These are phyloP conservation scores for Kingdonia uniflora DNA, from an alignment of 164 flowering plant genomes.

Conservation along the genomic window DNA sequence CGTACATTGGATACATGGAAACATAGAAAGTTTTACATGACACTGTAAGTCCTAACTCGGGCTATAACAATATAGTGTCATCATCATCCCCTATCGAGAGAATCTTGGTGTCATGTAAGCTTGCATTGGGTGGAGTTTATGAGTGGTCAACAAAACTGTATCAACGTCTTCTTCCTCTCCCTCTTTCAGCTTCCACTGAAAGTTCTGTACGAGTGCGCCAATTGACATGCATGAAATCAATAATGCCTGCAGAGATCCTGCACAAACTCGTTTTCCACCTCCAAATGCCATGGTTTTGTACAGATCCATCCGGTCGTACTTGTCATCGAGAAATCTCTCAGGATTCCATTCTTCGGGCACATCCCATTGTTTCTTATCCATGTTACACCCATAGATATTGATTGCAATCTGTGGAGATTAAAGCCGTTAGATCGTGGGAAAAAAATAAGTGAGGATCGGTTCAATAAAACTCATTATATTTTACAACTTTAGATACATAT, in stretches of 20 bases:
- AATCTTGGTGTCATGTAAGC: slow-evolving; percentile 59
- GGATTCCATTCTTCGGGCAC: slow-evolving; percentile 74
- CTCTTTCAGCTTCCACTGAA: slow-evolving; percentile 55
- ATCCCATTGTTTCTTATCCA: slow-evolving; percentile 74
- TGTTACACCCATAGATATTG: slow-evolving; percentile 86
- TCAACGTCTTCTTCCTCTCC: slow-evolving; percentile 73
- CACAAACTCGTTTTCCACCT: slow-evolving; percentile 84
- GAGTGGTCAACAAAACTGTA: slow-evolving; percentile 62
- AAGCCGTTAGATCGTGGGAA: background rate
- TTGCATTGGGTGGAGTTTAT: slow-evolving; percentile 63
- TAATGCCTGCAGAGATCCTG: slow-evolving; percentile 82
- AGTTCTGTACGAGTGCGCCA: slow-evolving; percentile 75
- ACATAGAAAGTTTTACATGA: no score
- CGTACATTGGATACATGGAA: no score
- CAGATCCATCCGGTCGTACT: slow-evolving; percentile 50
- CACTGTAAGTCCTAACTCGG: no score
- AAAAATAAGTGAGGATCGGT: background rate
- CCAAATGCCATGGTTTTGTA: slow-evolving; percentile 97
- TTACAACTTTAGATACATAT: no score
- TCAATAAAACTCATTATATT: background rate
- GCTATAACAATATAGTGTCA: background rate
- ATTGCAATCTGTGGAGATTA: slow-evolving; percentile 50
- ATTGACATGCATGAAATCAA: slow-evolving; percentile 51
- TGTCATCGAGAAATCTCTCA: slow-evolving; percentile 56
- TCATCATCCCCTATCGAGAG: background rate